phyloP scores from a whole-genome alignment of 257 asterid genomes.

The Nicotiana tabacum region DNA sequence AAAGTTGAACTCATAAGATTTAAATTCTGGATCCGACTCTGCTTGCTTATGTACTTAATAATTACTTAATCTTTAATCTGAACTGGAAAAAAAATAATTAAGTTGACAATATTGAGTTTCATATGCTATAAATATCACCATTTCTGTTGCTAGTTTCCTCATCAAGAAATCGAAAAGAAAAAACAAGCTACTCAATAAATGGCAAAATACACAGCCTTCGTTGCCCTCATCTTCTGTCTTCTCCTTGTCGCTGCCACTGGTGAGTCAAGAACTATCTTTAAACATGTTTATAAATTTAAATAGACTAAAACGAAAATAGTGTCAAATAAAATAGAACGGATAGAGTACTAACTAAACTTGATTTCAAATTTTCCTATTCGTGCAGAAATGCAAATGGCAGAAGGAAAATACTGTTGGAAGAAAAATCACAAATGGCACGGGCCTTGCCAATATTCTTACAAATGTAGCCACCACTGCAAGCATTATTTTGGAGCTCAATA shows the following conservation, averaged over 20 bases:
- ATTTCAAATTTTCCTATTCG: not conserved
- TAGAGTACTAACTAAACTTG: no score
- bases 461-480: constrained; percentile 4
- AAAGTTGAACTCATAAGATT: no score
- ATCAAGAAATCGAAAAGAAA: not conserved
- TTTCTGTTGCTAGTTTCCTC: no score
- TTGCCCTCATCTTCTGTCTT: not conserved
- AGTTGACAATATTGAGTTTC: not conserved
- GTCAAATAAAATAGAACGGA: no score
- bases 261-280: not conserved
- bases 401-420: constrained; percentile 7
- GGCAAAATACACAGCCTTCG: no score
- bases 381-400: not conserved
- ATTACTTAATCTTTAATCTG: not conserved
- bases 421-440: constrained; percentile 2
- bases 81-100: not conserved
- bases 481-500: not conserved
- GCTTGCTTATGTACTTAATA: not conserved
- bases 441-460: not conserved
- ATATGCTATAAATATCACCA: no score
- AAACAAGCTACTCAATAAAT: not conserved
- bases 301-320: no score
- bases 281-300: not conserved
- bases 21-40: no score
- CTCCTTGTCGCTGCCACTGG: not conserved